Evolutionary conservation across 257 asterid species (phyloP).

Genomic region (Striga asiatica): DNA sequence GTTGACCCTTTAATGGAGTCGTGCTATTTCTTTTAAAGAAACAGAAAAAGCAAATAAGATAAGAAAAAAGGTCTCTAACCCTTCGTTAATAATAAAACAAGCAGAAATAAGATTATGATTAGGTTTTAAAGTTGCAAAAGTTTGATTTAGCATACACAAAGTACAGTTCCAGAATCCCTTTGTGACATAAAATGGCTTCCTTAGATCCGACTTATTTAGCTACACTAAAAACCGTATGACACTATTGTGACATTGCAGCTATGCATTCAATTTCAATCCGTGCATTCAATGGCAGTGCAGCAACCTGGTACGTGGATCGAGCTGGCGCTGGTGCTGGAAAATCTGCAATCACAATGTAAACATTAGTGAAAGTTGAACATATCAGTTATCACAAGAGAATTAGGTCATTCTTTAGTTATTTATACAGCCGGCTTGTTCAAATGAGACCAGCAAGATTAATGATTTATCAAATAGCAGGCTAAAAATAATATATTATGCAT

Average conservation of each 20-base stretch:
- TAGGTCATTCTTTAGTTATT: neutral
- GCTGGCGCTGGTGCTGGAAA: slow-evolving; percentile 86
- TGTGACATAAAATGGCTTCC: too few relatives aligned
- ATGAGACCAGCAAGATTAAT: neutral
- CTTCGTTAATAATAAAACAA: too few relatives aligned
- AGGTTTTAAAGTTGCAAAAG: too few relatives aligned
- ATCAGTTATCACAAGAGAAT: neutral
- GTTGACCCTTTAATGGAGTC: too few relatives aligned
- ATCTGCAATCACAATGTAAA: slow-evolving; percentile 34
- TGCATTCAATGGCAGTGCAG: slow-evolving; percentile 83
- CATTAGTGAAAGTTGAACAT: neutral
- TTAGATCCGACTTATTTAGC: too few relatives aligned
- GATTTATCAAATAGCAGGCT: neutral
- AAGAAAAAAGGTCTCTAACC: too few relatives aligned
- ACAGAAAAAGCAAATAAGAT: too few relatives aligned
- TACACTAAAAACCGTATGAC: neutral
- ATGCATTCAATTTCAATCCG: slow-evolving; percentile 82
- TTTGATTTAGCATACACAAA: too few relatives aligned
- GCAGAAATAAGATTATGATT: too few relatives aligned
- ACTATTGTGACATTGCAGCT: slow-evolving; percentile 35
- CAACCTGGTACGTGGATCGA: slow-evolving; percentile 88
- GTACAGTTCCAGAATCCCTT: too few relatives aligned
- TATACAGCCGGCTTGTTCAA: neutral
- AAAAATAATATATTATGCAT: neutral
- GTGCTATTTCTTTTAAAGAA: too few relatives aligned